Percentiles rank a stretch among this genome's conserved stretches.
These are phyloP conservation scores for Poa annua DNA, from an alignment of 176 grass and related monocot species.

Conservation along the genomic window DNA sequence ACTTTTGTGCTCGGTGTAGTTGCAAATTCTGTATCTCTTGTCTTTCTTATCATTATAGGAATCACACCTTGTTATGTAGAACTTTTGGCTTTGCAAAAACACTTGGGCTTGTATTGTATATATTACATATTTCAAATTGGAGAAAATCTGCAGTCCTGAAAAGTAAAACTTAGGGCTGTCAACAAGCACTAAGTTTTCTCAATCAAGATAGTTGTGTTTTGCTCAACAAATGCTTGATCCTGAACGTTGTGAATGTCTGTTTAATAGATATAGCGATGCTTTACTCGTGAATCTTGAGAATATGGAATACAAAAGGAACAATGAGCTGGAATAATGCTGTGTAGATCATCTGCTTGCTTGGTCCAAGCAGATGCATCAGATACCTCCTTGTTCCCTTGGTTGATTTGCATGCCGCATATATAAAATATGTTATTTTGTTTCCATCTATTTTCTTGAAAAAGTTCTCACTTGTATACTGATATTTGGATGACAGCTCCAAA, in stretches of 20 bases:
- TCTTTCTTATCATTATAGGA: slow-evolving; percentile 9
- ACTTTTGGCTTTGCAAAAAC: slow-evolving; percentile 24
- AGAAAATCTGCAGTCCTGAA: not conserved
- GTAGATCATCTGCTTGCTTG: not conserved
- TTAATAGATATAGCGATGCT: slow-evolving; percentile 14
- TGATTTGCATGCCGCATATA: not conserved
- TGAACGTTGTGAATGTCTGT: not conserved
- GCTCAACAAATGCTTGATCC: not conserved
- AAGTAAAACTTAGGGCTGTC: slow-evolving; percentile 10
- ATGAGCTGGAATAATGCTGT: not conserved
- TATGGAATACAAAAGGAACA: not conserved
- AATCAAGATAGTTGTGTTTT: not conserved
- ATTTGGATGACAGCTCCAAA: slow-evolving; percentile 71
- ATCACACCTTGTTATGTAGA: not conserved
- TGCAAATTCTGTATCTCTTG: not conserved
- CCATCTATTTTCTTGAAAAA: not conserved
- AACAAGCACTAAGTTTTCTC: not conserved
- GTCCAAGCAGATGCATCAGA: slow-evolving; percentile 6
- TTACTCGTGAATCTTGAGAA: slow-evolving; percentile 2
- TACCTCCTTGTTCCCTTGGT: not conserved
- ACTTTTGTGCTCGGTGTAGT: slow-evolving; percentile 6
- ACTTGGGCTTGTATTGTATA: not conserved
- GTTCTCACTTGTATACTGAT: slow-evolving; percentile 25
- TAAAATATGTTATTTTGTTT: not conserved
- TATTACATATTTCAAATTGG: slow-evolving; percentile 5